A percentile compares a stretch with the other conserved stretches of the same genome.
phyloP scores from a whole-genome alignment of 257 asterid species.

The Rhazya stricta region DNA sequence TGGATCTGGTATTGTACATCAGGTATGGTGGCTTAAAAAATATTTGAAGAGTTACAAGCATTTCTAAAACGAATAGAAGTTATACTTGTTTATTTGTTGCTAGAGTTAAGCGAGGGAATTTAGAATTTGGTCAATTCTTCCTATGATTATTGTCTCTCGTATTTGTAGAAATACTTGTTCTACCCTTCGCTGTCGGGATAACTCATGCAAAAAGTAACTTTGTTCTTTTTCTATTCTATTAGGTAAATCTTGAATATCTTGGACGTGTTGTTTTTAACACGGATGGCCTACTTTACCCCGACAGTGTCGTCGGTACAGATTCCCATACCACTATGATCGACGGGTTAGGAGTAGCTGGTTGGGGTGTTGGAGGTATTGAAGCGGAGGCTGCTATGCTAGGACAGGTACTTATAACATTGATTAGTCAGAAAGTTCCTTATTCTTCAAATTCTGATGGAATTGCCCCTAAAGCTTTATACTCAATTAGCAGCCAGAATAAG shows the following conservation, averaged over 20 bases:
- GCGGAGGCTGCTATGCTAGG: slow-evolving; percentile 99
- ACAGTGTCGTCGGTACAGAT: slow-evolving; percentile 96
- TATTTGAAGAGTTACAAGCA: neutral
- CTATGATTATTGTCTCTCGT: neutral
- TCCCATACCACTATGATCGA: slow-evolving; percentile 98
- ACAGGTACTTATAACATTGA: slow-evolving; percentile 42
- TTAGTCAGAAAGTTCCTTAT: neutral
- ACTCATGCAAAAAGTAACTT: slow-evolving; percentile 4
- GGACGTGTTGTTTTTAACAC: slow-evolving; percentile 87
- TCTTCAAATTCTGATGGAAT: neutral
- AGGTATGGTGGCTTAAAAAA: slow-evolving; percentile 43
- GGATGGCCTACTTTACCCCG: slow-evolving; percentile 84
- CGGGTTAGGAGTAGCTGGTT: slow-evolving; percentile 95
- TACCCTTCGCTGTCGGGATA: neutral
- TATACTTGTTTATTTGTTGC: neutral
- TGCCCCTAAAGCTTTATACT: neutral
- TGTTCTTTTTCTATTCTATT: slow-evolving; percentile 13
- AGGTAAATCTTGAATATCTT: slow-evolving; percentile 96
- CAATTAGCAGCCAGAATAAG: neutral
- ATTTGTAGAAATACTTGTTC: neutral
- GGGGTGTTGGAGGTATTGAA: slow-evolving; percentile 99
- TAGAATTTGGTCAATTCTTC: neutral
- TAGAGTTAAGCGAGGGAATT: neutral
- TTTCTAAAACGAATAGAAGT: neutral
- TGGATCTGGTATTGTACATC: slow-evolving; percentile 97